phyloP scores from a whole-genome alignment of 148 eudicot genomes.

The Spergularia marina region DNA sequence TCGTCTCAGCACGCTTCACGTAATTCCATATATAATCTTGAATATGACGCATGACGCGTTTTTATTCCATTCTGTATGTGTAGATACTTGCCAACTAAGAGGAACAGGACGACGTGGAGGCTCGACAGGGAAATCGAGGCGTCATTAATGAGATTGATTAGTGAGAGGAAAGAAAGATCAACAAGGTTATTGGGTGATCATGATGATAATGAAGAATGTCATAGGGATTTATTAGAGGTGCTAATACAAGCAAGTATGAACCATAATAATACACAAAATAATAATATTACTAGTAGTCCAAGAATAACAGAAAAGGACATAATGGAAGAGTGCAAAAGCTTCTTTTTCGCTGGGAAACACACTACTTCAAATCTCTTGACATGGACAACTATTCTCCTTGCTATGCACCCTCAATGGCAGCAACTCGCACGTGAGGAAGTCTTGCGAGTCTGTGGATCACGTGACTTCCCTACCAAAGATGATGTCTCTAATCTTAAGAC shows the following conservation, averaged over 20 bases:
- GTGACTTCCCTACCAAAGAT: constrained; percentile 53
- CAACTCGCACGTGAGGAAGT: constrained; percentile 71
- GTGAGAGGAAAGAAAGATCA: constrained; percentile 29
- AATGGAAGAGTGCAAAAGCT: constrained; percentile 61
- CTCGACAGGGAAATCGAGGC: constrained; percentile 42
- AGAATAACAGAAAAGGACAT: constrained; percentile 41
- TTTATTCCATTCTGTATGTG: neutral
- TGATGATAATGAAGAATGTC: constrained; percentile 1
- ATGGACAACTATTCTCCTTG: constrained; percentile 58
- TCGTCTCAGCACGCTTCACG: constrained; percentile 17
- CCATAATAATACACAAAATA: neutral
- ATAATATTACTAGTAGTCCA: neutral
- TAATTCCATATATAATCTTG: neutral
- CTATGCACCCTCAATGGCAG: constrained; percentile 80
- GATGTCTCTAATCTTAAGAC: constrained; percentile 55
- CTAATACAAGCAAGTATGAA: constrained; percentile 39
- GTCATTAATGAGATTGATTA: constrained; percentile 38
- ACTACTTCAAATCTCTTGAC: constrained; percentile 54
- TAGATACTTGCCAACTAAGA: constrained; percentile 56
- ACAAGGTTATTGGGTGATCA: neutral
- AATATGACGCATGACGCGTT: constrained; percentile 1
- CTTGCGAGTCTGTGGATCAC: constrained; percentile 48
- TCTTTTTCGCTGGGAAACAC: constrained; percentile 69
- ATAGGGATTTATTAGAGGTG: constrained; percentile 47
- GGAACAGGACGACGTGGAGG: constrained; percentile 54